Evolutionary conservation across 331 rosid genomes (phyloP), one percentile per base, ranked within the genome.

Genomic region (Malus hybrid): DNA sequence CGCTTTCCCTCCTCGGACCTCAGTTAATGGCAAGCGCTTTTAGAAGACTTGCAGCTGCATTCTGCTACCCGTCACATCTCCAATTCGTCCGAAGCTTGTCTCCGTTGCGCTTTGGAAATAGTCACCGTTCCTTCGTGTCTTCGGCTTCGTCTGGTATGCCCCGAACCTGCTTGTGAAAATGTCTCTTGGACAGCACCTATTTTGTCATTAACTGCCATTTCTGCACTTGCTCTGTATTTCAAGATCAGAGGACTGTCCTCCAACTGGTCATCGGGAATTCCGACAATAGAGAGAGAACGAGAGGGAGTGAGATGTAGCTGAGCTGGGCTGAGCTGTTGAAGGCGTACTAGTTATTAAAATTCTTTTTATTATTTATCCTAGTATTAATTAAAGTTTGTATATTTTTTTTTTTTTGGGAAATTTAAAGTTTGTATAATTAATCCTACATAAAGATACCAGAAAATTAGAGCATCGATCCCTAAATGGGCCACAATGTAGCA

Each of bases 271-370:
- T 65, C 63, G 12, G 22, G 87, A 82, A 66, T 93, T 89, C 81
- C 84, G 66, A 9, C 88, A 73, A 46, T 91, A 97, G 97, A 73
- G 24, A 24, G 24, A 71, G n/a, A 86, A 91, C 68, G 98, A 24
- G 24, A 24, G 24, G 24, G 24, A 24, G 24, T 24, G 24, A 24
- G 24, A 24, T 24, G 24, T 24, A 24, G 24, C 24, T 24, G 24
- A 24, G 24, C 24, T 24, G 24, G 1, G 24, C 24, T 24, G 24
- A 24, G 24, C 24, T 24, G 24, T 24, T 24, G 24, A 24, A 24
- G 24, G 24, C 24, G 24, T 24, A 24, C 24, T 24, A 24, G 24
- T 24, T 24, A 24, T 24, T 24, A 24, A 24, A 24, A 24, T 24
- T 24, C 24, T 24, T 24, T 24, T 24, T 24, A 24, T 24, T 24